Evolutionary conservation across 768 basidiomycete genomes (phyloP).

Genomic region (Lyophyllum shimeji): DNA sequence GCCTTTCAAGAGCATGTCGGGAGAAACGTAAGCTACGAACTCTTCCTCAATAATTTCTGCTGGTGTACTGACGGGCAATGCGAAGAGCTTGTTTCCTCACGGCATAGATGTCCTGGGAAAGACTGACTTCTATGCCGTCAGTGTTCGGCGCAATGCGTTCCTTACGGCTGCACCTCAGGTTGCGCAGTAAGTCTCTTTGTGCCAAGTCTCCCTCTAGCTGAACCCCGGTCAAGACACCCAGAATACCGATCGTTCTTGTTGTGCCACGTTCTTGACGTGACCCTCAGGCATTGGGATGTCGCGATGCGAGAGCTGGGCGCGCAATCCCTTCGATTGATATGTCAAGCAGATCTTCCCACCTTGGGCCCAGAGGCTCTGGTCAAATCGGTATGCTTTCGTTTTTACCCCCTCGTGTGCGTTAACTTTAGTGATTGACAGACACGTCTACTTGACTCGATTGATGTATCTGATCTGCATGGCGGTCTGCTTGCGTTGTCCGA

Average conservation of each 20-base stretch:
- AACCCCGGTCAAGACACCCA: constrained; percentile 52
- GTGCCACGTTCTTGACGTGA: constrained; percentile 70
- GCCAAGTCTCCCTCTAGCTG: background rate
- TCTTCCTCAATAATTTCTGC: background rate
- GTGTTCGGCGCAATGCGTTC: constrained; percentile 82
- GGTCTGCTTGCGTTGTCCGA: constrained; percentile 73
- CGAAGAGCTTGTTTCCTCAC: constrained; percentile 84
- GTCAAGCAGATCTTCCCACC: constrained; percentile 52
- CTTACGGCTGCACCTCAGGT: constrained; percentile 83
- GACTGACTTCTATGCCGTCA: constrained; percentile 94
- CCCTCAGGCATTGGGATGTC: constrained; percentile 87
- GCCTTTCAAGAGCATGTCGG: constrained; percentile 98
- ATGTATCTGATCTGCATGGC: constrained; percentile 77
- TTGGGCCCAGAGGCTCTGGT: constrained; percentile 50
- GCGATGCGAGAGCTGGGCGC: constrained; percentile 78
- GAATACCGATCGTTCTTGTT: constrained; percentile 74
- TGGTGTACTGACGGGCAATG: background rate
- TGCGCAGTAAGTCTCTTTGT: constrained; percentile 61
- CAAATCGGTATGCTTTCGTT: constrained; percentile 45
- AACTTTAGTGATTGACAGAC: constrained; percentile 36
- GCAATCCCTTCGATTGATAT: constrained; percentile 69
- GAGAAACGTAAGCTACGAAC: constrained; percentile 63
- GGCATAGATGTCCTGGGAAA: constrained; percentile 92
- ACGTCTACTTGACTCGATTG: constrained; percentile 58
- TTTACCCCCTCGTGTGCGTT: background rate